A percentile compares a stretch with the other conserved stretches of the same genome.
Conservation (phyloP, 2,329 filamentous ascomycete species). For the Incumbomyces lentus region DNA sequence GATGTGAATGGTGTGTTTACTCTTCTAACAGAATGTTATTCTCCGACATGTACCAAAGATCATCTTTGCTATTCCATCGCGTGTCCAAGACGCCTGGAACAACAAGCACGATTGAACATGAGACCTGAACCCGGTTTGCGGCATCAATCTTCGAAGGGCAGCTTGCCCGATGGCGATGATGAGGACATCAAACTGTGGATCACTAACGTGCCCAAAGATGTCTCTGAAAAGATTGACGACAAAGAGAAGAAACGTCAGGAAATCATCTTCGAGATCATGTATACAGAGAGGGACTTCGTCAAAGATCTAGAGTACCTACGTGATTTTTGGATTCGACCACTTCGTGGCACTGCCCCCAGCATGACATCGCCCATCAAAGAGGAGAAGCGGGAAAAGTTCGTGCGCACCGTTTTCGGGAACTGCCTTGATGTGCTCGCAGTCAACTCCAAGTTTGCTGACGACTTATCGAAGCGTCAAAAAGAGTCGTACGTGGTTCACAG, state of each 20-base stretch:
- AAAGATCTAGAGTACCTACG: constrained; percentile 96
- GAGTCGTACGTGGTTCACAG: constrained; percentile 79
- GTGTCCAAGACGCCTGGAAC: constrained; percentile 83
- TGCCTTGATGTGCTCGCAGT: constrained; percentile 89
- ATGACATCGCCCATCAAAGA: constrained; percentile 73
- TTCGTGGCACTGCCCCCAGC: constrained; percentile 54
- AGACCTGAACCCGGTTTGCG: constrained; percentile 84
- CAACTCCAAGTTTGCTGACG: constrained; percentile 76
- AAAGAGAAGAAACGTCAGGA: constrained; percentile 95
- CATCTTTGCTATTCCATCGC: constrained; percentile 97
- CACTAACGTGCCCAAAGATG: constrained; percentile 90
- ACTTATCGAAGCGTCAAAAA: constrained; percentile 83
- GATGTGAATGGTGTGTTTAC: constrained; percentile 95
- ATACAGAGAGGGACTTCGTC: constrained; percentile 96
- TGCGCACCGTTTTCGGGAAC: constrained; percentile 90
- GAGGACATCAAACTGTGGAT: constrained; percentile 99
- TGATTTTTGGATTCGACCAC: constrained; percentile 95
- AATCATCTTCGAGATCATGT: constrained; percentile 96
- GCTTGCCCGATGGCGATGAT: constrained; percentile 74
- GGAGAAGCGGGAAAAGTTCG: constrained; percentile 76
- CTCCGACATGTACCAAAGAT: constrained; percentile 89
- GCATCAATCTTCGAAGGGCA: constrained; percentile 57
- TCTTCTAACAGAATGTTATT: constrained; percentile 92
- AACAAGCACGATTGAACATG: constrained; percentile 86
- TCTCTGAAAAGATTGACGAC: constrained; percentile 81